These are phyloP conservation scores for Sistotremastrum suecicum DNA, from an alignment of 768 basidiomycete genomes.

Conservation along the genomic window DNA sequence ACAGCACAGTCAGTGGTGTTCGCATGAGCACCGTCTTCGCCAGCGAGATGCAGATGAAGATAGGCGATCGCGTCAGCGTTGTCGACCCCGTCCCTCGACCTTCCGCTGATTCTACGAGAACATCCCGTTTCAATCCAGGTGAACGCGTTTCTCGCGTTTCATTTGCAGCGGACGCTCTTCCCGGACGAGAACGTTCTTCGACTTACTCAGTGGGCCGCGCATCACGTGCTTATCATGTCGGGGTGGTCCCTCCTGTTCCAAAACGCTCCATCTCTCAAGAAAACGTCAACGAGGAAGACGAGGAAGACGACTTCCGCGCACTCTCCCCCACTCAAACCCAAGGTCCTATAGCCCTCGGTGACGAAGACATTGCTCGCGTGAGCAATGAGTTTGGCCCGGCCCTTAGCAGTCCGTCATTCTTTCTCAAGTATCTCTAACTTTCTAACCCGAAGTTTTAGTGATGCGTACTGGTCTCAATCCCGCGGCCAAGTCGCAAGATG, in stretches of 20 bases:
- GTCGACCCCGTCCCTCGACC: conserved; percentile 35
- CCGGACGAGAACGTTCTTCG: conserved; percentile 21
- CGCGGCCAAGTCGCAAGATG: conserved; percentile 22
- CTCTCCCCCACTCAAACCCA: conserved; percentile 31
- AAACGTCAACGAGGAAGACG: conserved; percentile 10
- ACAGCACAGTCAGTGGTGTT: conserved; percentile 30
- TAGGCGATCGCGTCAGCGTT: conserved; percentile 2
- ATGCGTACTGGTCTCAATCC: conserved; percentile 46
- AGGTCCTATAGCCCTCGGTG: conserved; percentile 28
- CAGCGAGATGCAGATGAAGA: conserved; percentile 1
- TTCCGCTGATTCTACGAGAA: conserved; percentile 21
- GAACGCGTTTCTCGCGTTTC: conserved; percentile 51
- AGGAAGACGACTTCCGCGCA: conserved; percentile 10
- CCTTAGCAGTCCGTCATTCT: neutral
- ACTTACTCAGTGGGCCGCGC: conserved; percentile 21
- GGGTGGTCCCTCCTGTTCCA: conserved; percentile 29
- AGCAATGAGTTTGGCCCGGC: too few relatives aligned
- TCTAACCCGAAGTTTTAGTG: conserved; percentile 26
- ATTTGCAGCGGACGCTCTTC: conserved; percentile 42
- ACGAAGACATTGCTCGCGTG: conserved; percentile 19
- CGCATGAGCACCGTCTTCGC: conserved; percentile 19
- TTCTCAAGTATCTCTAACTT: neutral
- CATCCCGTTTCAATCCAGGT: conserved; percentile 20
- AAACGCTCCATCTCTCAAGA: conserved; percentile 7
- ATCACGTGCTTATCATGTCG: conserved; percentile 29